These are phyloP conservation scores for Sporodiniella umbellata DNA, from an alignment of 371 early-diverging fungal species.

Conservation along the genomic window DNA sequence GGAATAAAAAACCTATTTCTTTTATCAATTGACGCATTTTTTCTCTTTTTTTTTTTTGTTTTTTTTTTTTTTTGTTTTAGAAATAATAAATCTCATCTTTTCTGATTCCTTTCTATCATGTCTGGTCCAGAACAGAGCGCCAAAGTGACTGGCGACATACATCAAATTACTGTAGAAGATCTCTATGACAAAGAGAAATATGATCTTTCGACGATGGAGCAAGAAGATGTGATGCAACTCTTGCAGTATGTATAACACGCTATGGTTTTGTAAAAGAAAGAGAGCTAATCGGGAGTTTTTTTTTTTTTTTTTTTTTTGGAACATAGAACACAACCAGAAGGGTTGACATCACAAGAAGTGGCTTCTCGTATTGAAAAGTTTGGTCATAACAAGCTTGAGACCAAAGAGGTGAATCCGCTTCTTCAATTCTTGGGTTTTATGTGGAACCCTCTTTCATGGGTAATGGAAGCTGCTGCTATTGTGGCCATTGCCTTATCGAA, in stretches of 20 bases:
- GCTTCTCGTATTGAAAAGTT: constrained; percentile 57
- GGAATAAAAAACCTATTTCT: not conserved
- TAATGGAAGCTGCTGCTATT: constrained; percentile 76
- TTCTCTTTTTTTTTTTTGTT: not conserved
- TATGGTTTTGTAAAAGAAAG: too few species aligned
- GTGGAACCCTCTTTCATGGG: constrained; percentile 79
- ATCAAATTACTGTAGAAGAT: constrained; percentile 58
- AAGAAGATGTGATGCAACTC: constrained; percentile 63
- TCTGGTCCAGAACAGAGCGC: constrained; percentile 6
- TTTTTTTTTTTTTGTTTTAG: not conserved
- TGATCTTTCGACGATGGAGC: constrained; percentile 75
- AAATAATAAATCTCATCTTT: too few species aligned
- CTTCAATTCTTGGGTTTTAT: constrained; percentile 84
- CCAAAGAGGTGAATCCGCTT: constrained; percentile 75
- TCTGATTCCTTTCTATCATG: not conserved
- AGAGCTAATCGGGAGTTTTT: too few species aligned
- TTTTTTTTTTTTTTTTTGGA: too few species aligned
- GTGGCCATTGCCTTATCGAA: constrained; percentile 71
- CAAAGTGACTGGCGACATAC: constrained; percentile 25
- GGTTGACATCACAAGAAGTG: constrained; percentile 63
- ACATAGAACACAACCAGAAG: constrained; percentile 50
- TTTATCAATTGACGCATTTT: not conserved
- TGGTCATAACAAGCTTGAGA: constrained; percentile 65
- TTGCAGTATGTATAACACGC: constrained; percentile 46
- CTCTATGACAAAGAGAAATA: constrained; percentile 78